Evolutionary conservation across 805 yeast species (phyloP), one percentile per base, ranked within the genome.

Genomic region (Ogataea nitratoaversa): DNA sequence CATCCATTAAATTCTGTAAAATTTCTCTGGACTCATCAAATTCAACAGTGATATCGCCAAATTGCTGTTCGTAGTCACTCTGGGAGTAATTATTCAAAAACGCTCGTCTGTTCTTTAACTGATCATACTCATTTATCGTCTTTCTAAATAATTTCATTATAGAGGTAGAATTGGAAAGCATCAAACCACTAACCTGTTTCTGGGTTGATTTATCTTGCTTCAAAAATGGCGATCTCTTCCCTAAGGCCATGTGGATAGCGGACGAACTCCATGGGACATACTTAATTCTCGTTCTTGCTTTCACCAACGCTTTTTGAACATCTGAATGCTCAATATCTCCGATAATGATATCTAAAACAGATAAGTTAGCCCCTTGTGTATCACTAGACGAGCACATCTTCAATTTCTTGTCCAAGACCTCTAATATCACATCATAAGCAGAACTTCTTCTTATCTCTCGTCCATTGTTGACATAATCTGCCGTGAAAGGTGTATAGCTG

Each of bases 251-350:
- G 54, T 88, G 93, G 5, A 89, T 73, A 7, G 89, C 74, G 0
- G 89, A 76, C 0, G 93, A 79, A 0, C 88, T 76, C 89, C 95
- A 85, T 0, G 95, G 93, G 3, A 87, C 87, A 65, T 88, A 93
- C 20, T 75, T 70, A 1, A 88, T 70, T 40, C 91, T 62, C 38
- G 76, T 77, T 47, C 82, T 82, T 0, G 85, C 79, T 48, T 80
- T 78, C 2, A 74, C 54, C 16, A 76, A 63, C 1, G 85, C 88
- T 54, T 80, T 82, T 37, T 81, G 81, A 3, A 85, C 73, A 50
- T 90, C 97, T 3, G 67, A 66, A 37, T 82, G 86, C 49, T 84
- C 87, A 18, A 71, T 66, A 19, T 76, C 75, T 43, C 78, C 96
- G 65, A 71, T 85, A 44, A 78, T 70, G 34, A 80, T 75, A 68